These are phyloP conservation scores for Tetracentron sinense DNA, from an alignment of 164 flowering plant species.

Conservation along the genomic window DNA sequence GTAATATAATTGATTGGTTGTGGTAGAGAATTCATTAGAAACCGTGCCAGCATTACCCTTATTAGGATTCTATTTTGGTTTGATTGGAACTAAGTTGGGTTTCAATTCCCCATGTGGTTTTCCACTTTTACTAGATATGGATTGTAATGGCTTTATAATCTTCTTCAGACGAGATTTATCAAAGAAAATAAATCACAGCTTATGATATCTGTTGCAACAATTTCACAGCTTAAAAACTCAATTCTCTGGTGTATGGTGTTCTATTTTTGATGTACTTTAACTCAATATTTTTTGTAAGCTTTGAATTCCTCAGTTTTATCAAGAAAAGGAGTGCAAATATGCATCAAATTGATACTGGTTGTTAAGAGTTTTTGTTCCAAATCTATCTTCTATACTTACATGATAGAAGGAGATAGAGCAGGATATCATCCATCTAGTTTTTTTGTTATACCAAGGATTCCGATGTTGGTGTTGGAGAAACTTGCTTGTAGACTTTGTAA, in stretches of 20 bases:
- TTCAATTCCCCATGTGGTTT: conserved; percentile 8
- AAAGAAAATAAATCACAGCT: conserved; percentile 15
- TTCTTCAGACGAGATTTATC: conserved; percentile 10
- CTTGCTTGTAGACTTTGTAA: background rate
- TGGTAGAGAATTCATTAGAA: conserved; percentile 17
- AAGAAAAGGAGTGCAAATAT: background rate
- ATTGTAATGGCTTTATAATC: conserved; percentile 11
- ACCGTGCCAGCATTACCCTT: conserved; percentile 10
- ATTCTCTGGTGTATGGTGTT: background rate
- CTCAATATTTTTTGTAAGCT: background rate
- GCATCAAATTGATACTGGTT: background rate
- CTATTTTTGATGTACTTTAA: background rate
- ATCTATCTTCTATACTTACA: background rate
- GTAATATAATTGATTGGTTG: conserved; percentile 25
- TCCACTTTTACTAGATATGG: conserved; percentile 11
- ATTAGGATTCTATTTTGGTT: conserved; percentile 5
- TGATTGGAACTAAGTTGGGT: conserved; percentile 13
- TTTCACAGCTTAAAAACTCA: background rate
- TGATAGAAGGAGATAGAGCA: no score
- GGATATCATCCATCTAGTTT: background rate
- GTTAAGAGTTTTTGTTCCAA: background rate
- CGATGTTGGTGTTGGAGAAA: background rate
- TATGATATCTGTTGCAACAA: background rate
- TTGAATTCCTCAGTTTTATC: background rate
- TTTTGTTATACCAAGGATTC: background rate